A percentile compares a stretch with the other conserved stretches of the same genome.
phyloP scores from a whole-genome alignment of 495 filamentous ascomycete genomes.

The Bathelium albidoporum region DNA sequence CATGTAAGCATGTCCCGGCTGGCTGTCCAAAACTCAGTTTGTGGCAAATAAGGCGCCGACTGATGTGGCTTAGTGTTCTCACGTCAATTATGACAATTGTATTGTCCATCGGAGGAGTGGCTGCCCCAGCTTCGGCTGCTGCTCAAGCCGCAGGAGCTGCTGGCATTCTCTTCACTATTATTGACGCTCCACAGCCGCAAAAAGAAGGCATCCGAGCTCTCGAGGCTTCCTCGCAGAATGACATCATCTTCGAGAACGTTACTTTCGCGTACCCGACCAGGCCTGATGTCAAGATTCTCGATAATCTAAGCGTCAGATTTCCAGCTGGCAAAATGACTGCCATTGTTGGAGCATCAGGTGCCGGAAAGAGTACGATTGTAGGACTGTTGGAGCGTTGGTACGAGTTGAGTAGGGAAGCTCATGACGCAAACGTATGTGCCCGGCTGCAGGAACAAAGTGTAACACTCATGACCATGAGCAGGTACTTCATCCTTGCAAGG shows the following conservation, averaged over 20 bases:
- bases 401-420: constrained; percentile 6
- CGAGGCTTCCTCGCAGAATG: background rate
- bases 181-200: constrained; percentile 5
- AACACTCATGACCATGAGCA: background rate
- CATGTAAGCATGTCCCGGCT: no score
- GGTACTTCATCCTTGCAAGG: background rate
- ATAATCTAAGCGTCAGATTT: constrained; percentile 16
- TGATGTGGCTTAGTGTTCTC: constrained; percentile 3
- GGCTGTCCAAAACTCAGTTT: no score
- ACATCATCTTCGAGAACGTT: constrained; percentile 21
- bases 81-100: constrained; percentile 5
- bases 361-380: constrained; percentile 27
- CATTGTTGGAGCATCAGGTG: constrained; percentile 26
- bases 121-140: background rate
- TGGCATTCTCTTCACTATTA: background rate
- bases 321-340: constrained; percentile 25
- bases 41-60: no score
- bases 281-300: constrained; percentile 23
- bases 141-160: background rate
- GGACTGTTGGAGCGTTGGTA: constrained; percentile 23
- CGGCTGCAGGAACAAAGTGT: background rate
- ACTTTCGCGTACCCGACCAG: constrained; percentile 23
- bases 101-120: background rate
- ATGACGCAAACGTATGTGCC: background rate
- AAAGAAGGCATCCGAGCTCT: background rate